Evolutionary conservation across 495 filamentous ascomycete genomes (phyloP), one percentile per base, ranked within the genome.

Genomic region (Elasticomyces elasticus): DNA sequence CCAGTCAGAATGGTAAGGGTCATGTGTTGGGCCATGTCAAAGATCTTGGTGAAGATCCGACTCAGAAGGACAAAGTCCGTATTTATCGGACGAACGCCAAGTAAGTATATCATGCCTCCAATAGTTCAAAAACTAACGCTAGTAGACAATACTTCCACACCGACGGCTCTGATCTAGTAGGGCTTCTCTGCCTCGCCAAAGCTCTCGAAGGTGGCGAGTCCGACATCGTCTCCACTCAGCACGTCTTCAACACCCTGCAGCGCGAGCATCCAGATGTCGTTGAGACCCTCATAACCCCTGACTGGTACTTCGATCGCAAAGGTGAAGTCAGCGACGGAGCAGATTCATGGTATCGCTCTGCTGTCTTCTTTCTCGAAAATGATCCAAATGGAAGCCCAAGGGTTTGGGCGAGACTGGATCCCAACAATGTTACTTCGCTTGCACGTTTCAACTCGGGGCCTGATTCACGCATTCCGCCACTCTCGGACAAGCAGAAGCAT

Each of bases 291-390:
- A 82, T 83, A 1, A 69, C 80, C 54, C 87, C 88, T 0, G 80
- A 85, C 61, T 95, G 89, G 89, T 94, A 92, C 71, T 92, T 95
- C 64, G 89, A 95, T 66, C 86, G 89, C 56, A 95, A 95, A 69
- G 89, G 89, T 40, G 89, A 94, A 71, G 80, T 77, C 1, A 81
- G 76, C 30, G 72, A 74, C 33, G 87, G 85, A 25, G 73, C 94
- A 68, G 80, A 89, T 33, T 80, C 83, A 49, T 95, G 79, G 63
- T 85, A 91, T 64, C 75, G 77, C 27, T 80, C 80, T 22, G 77
- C 78, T 24, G 80, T 94, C 1, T 75, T 94, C 35, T 94, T 87
- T 65, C 71, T 89, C 1, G 88, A 82, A 64, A 68, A 68, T 11
- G 74, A 74, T 22, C 70, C 72, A 13, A 69, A 76, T 43, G 69